Percentiles rank a stretch among this genome's conserved stretches.
Conservation (phyloP, 805 yeast genomes). For the Ogataea glucozyma region DNA sequence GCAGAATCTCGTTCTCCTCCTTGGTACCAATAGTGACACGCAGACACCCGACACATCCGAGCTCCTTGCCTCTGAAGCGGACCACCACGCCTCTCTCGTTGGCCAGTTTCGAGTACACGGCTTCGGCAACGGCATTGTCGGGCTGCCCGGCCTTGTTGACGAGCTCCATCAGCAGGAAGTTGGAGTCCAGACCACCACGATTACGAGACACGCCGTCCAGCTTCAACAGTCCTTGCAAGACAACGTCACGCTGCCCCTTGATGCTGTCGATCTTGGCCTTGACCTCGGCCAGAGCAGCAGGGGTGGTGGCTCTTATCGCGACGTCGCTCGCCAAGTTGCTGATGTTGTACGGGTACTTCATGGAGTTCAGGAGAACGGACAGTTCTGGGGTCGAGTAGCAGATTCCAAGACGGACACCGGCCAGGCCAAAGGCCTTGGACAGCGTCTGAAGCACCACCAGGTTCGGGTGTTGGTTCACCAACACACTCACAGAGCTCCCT, state of each 20-base stretch:
- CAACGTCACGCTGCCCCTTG: conserved; percentile 51
- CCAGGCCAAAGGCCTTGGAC: conserved; percentile 94
- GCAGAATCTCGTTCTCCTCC: conserved; percentile 63
- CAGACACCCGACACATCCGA: conserved; percentile 84
- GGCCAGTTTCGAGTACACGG: conserved; percentile 71
- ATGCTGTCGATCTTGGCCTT: conserved; percentile 50
- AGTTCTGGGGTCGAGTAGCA: conserved; percentile 65
- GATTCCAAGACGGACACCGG: conserved; percentile 89
- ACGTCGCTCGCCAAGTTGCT: conserved; percentile 76
- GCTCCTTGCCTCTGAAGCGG: conserved; percentile 87
- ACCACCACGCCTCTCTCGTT: conserved; percentile 75
- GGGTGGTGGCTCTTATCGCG: conserved; percentile 70
- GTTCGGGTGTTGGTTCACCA: conserved; percentile 80
- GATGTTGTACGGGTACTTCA: conserved; percentile 96
- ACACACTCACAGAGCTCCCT: conserved; percentile 71
- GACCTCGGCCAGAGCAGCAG: conserved; percentile 62
- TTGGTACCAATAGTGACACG: conserved; percentile 86
- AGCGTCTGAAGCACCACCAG: conserved; percentile 88
- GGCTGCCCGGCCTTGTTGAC: conserved; percentile 64
- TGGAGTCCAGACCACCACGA: conserved; percentile 84
- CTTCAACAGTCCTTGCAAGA: conserved; percentile 54
- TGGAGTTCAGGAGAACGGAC: conserved; percentile 71
- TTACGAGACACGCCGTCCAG: conserved; percentile 68
- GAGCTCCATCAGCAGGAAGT: conserved; percentile 76
- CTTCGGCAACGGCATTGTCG: conserved; percentile 63